Conservation (phyloP, 306 rosid genomes). For the Vigna radiata region DNA sequence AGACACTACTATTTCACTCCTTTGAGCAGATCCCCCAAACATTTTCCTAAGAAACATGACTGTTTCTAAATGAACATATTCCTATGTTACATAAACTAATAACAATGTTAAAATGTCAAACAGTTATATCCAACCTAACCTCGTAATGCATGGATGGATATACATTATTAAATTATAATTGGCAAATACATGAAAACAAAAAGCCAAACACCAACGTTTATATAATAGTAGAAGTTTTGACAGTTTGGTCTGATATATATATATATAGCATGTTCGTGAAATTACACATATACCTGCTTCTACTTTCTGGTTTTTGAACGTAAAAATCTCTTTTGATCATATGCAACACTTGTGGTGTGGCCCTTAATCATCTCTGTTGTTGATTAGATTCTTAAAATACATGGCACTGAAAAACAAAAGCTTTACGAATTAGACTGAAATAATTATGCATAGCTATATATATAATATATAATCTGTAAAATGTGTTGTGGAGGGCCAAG, state of each 20-base stretch:
- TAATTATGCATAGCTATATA: not conserved
- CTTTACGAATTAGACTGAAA: not conserved
- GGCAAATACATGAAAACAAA: not conserved
- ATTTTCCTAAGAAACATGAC: not conserved
- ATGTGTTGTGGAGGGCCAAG: constrained; percentile 40
- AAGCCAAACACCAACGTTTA: not conserved
- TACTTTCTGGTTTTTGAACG: not conserved
- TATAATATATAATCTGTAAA: not conserved
- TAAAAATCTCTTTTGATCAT: no score
- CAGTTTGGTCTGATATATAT: not conserved
- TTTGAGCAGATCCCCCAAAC: constrained; percentile 39
- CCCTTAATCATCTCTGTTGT: not conserved
- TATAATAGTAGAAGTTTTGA: no score
- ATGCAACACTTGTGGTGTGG: no score
- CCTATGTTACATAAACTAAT: not conserved
- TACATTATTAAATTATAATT: not conserved
- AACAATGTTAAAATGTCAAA: not conserved
- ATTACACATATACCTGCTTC: not conserved
- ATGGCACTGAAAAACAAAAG: not conserved
- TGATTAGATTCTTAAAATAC: not conserved
- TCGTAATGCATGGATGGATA: not conserved
- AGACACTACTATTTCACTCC: not conserved
- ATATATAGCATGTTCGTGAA: not conserved
- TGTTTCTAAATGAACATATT: not conserved
- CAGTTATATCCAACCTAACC: not conserved